Evolutionary conservation across 306 rosid genomes (phyloP), one percentile per base, ranked within the genome.

Genomic region (Lotus japonicus): DNA sequence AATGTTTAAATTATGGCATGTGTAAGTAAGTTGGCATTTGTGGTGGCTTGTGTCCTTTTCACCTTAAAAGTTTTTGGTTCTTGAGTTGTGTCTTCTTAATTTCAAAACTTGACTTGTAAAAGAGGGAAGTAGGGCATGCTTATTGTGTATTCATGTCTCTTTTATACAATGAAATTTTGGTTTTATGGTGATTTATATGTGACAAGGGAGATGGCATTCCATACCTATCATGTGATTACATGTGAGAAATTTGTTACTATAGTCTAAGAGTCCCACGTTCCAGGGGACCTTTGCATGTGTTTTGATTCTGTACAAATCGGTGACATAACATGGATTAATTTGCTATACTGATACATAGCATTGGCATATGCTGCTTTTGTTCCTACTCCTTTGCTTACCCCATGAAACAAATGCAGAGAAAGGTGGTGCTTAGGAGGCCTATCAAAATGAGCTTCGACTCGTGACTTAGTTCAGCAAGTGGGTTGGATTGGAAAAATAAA

Each of bases 161-260:
- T 62, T 68, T 19, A 35, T 61, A 41, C 58, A 54, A 66, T 7
- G 18, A 65, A 76, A 66, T 41, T 51, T 48, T 16, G 67, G 45
- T 75, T 73, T 63, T 67, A 26, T 54, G 46, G 79, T 62, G 64
- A 50, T 80, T 69, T 53, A 51, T 23, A 48, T 72, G 79, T 83
- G 82, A 76, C 46, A 77, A 66, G 41, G 38, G 80, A 74, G 85
- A 83, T 77, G 86, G 86, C 77, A 83, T 76, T 54, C 84, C 89
- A 84, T 75, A 79, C 78, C 64, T 73, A 76, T 84, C 92, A 88
- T 88, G 91, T 88, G 97, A 82, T 38, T 73, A 81, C 92, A 84
- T 83, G 97, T 84, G 97, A 68, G 81, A 58, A 77, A 77, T 31
- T 58, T 78, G 70, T 11, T 60, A 79, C 1, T 44, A 78, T 64